Conservation (phyloP, 2,329 filamentous ascomycete genomes). For the Claviceps cyperi region DNA sequence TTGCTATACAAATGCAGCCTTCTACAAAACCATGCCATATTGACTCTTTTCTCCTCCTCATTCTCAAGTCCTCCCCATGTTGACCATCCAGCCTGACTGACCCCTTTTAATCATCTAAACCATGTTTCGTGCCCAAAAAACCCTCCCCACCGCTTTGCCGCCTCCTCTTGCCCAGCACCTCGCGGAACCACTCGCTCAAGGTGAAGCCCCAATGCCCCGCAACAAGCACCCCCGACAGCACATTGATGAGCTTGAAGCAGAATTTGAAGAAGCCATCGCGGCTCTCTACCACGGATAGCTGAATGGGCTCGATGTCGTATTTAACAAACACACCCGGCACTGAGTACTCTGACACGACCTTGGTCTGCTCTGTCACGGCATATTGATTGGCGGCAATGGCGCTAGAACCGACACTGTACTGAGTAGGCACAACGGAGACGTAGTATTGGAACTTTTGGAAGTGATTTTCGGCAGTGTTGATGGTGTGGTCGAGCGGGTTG, state of each 20-base stretch:
- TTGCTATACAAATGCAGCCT: background rate
- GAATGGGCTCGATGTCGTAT: conserved; percentile 94
- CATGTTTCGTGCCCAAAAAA: conserved; percentile 34
- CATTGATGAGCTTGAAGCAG: conserved; percentile 73
- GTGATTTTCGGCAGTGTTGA: conserved; percentile 57
- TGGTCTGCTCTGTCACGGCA: conserved; percentile 81
- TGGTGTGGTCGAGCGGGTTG: conserved; percentile 88
- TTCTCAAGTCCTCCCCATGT: background rate
- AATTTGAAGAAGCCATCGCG: conserved; percentile 62
- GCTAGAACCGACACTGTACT: conserved; percentile 59
- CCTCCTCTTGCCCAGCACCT: conserved; percentile 36
- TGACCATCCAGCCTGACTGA: background rate
- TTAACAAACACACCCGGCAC: conserved; percentile 95
- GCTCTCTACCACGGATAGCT: conserved; percentile 72
- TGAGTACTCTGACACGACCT: conserved; percentile 49
- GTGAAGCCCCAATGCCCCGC: conserved; percentile 90
- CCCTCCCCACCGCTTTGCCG: conserved; percentile 31
- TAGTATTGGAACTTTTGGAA: conserved; percentile 99
- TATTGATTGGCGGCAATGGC: conserved; percentile 93
- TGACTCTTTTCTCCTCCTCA: background rate
- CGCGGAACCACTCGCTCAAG: conserved; percentile 58
- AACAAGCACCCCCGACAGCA: conserved; percentile 79
- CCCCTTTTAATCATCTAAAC: conserved; percentile 12
- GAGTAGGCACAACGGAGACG: conserved; percentile 83
- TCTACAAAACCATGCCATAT: background rate